These are phyloP conservation scores for Stephanodiscus minutulus DNA, from an alignment of 108 stramenopile species.

Conservation along the genomic window DNA sequence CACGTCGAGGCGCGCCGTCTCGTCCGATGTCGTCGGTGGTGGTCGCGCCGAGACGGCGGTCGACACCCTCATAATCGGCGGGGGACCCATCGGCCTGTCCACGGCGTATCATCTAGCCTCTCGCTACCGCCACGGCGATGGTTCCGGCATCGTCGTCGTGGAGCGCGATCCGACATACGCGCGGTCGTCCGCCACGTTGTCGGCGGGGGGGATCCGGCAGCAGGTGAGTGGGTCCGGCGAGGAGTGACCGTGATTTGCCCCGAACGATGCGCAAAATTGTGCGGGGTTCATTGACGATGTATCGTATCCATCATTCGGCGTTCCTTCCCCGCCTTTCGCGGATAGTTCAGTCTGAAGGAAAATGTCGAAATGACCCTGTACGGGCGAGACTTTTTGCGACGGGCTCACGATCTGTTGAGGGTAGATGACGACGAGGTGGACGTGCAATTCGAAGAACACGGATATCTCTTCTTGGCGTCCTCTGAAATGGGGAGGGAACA, in stretches of 20 bases:
- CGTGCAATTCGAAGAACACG: conserved; percentile 62
- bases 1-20: no score
- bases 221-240: conserved; percentile 24
- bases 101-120: conserved; percentile 67
- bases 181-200: conserved; percentile 56
- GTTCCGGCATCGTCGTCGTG: conserved; percentile 50
- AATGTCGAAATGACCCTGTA: conserved; percentile 75
- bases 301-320: no score
- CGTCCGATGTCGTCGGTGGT: no score
- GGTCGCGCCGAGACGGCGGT: neutral
- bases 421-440: conserved; percentile 48
- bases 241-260: neutral
- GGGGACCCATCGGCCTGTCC: conserved; percentile 69
- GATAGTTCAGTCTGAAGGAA: conserved; percentile 52
- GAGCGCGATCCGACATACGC: conserved; percentile 72
- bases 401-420: conserved; percentile 16
- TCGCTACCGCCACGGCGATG: conserved; percentile 1
- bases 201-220: conserved; percentile 74
- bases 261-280: neutral
- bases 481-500: conserved; percentile 35
- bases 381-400: conserved; percentile 62
- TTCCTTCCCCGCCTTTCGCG: neutral
- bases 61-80: conserved; percentile 67
- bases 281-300: neutral
- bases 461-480: conserved; percentile 77